Conservation (phyloP, 208 protist genomes). For the Vickermania spadyakhi region DNA sequence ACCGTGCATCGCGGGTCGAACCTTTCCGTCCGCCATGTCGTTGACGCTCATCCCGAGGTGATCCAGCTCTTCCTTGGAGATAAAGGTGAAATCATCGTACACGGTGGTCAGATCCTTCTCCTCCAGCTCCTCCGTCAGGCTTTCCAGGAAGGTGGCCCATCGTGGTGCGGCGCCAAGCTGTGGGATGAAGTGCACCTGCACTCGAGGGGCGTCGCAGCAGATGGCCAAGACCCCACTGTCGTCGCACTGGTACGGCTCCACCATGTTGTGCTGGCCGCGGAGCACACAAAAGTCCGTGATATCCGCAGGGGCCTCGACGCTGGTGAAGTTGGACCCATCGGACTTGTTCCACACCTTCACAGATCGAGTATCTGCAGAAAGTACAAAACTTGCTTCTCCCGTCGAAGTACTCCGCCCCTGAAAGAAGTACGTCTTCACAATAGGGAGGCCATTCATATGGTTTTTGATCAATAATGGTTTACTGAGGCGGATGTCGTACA, state of each 20-base stretch:
- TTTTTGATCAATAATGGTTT: slow-evolving; percentile 91
- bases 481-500: slow-evolving; percentile 85
- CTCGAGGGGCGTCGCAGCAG: slow-evolving; percentile 85
- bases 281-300: slow-evolving; percentile 85
- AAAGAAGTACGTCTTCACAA: slow-evolving; percentile 91
- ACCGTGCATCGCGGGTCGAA: slow-evolving; percentile 97
- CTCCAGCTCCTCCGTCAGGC: slow-evolving; percentile 91
- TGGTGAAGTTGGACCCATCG: slow-evolving; percentile 82
- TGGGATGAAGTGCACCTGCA: slow-evolving; percentile 95
- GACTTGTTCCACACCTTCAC: slow-evolving; percentile 92
- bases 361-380: slow-evolving; percentile 84
- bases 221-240: slow-evolving; percentile 87
- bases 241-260: slow-evolving; percentile 62
- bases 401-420: slow-evolving; percentile 65
- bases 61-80: slow-evolving; percentile 93
- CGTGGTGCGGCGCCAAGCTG: slow-evolving; percentile 93
- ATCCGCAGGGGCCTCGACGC: slow-evolving; percentile 72
- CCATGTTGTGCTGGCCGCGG: slow-evolving; percentile 72
- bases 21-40: slow-evolving; percentile 89
- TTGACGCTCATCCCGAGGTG: slow-evolving; percentile 64
- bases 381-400: slow-evolving; percentile 52
- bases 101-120: slow-evolving; percentile 76
- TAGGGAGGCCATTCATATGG: slow-evolving; percentile 93
- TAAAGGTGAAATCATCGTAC: slow-evolving; percentile 98
- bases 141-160: slow-evolving; percentile 97